phyloP scores from a whole-genome alignment of 1,284 basidiomycete genomes.

The Farysia itapuensis region DNA sequence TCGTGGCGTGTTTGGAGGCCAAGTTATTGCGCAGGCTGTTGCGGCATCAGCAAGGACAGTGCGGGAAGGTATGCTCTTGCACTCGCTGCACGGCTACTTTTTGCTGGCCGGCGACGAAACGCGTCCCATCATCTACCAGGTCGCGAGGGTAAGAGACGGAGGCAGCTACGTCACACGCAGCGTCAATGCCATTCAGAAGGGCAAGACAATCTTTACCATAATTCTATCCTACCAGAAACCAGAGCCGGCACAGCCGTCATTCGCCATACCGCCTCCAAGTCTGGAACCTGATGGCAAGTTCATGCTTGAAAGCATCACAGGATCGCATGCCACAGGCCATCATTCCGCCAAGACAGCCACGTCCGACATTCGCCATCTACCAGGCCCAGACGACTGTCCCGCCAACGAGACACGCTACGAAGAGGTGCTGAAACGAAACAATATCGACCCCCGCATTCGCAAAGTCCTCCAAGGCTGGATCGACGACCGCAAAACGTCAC shows the following conservation, averaged over 20 bases:
- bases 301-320: conserved; percentile 23
- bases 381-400: conserved; percentile 27
- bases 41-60: conserved; percentile 48
- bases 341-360: conserved; percentile 18
- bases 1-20: conserved; percentile 56
- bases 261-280: conserved; percentile 45
- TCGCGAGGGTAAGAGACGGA: conserved; percentile 51
- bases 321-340: conserved; percentile 24
- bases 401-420: conserved; percentile 46
- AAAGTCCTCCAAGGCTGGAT: conserved; percentile 39
- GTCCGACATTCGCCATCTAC: conserved; percentile 27
- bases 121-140: conserved; percentile 50
- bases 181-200: conserved; percentile 51
- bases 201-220: conserved; percentile 46
- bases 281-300: conserved; percentile 11
- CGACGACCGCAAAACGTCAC: conserved; percentile 38
- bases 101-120: conserved; percentile 43
- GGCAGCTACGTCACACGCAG: conserved; percentile 52
- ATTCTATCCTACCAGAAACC: conserved; percentile 53
- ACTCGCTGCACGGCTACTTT: conserved; percentile 54
- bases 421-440: conserved; percentile 17
- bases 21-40: conserved; percentile 52
- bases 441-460: conserved; percentile 16
- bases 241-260: conserved; percentile 48
- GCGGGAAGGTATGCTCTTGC: conserved; percentile 34